These are phyloP conservation scores for Prillingera fragicola DNA, from an alignment of 1,284 basidiomycete genomes.

Conservation along the genomic window DNA sequence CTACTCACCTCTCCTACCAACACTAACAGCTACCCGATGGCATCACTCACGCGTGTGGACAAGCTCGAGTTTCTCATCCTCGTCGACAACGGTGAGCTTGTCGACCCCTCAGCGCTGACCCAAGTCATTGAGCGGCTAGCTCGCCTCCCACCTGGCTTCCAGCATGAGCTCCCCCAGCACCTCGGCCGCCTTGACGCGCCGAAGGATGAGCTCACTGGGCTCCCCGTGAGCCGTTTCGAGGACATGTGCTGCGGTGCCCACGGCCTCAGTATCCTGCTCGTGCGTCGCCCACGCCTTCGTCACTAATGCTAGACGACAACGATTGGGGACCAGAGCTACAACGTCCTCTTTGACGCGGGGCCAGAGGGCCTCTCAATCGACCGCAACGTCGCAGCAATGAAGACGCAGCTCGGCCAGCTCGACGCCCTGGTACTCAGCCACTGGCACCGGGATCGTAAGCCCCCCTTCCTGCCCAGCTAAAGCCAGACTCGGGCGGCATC, in stretches of 20 bases:
- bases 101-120: background rate
- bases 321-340: slow-evolving; percentile 51
- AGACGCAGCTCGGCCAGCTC: slow-evolving; percentile 55
- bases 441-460: slow-evolving; percentile 67
- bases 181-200: slow-evolving; percentile 49
- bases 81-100: slow-evolving; percentile 35
- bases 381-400: slow-evolving; percentile 62
- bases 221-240: slow-evolving; percentile 65
- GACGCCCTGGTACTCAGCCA: slow-evolving; percentile 67
- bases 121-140: slow-evolving; percentile 58
- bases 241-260: slow-evolving; percentile 77
- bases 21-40: no score
- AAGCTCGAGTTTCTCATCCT: slow-evolving; percentile 38
- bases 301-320: slow-evolving; percentile 28
- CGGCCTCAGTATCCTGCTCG: slow-evolving; percentile 71
- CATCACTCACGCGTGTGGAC: slow-evolving; percentile 27
- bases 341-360: slow-evolving; percentile 71
- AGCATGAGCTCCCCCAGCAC: slow-evolving; percentile 63
- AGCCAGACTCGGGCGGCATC: slow-evolving; percentile 55
- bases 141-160: slow-evolving; percentile 68
- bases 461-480: slow-evolving; percentile 1
- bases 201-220: slow-evolving; percentile 56
- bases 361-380: slow-evolving; percentile 66
- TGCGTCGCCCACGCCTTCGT: slow-evolving; percentile 40
- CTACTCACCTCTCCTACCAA: no score